Base-by-base conservation (phyloP, 305 asterid genomes). In the Fraxinus velutina region DNA sequence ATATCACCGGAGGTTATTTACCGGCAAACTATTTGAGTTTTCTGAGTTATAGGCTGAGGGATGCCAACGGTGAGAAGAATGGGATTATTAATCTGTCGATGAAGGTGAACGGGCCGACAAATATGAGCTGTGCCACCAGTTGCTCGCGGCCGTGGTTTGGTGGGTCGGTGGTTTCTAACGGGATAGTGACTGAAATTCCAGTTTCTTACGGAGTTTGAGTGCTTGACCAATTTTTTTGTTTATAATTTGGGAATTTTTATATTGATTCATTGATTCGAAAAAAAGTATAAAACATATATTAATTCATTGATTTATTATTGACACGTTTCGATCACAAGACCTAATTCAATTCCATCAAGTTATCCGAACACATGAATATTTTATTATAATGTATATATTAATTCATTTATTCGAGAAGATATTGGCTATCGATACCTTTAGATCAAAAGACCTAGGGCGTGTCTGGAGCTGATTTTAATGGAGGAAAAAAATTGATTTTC, bases 1-100 rank as follows among this genome's bases (percentile, higher is more conserved):
- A 94, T 84, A 93, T 94, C 70, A 37, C 81, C n/a, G 98, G 94
- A 9, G 97, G 95, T 5, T 78, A 78, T 52, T 82, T 90, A 76
- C 97, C 95, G 13, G 89, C 82, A n/a, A 87, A 88, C 22, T 88
- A 92, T 60, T 22, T 90, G 87, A 93, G 89, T 37, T 92, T 94
- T 80, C 86, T 94, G 94, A 92, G 98, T 78, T 94, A 92, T 37
- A 90, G 98, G 82, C 79, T 92, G 81, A 87, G 92, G 86, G 90
- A 90, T 71, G 75, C 80, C 5, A 79, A 78, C 12, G 95, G 98
- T 3, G 85, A 55, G 33, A 90, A 86, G 86, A 94, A 91, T 55
- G 98, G 98, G 85, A 94, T 94, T 52, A 78, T 94, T 0, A 90
- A 94, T 88, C 70, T 94, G 8, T 90, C 95, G 5, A 91, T 93